Evolutionary conservation across 1,284 basidiomycete genomes (phyloP).

Genomic region (Veloboletus limbatus): DNA sequence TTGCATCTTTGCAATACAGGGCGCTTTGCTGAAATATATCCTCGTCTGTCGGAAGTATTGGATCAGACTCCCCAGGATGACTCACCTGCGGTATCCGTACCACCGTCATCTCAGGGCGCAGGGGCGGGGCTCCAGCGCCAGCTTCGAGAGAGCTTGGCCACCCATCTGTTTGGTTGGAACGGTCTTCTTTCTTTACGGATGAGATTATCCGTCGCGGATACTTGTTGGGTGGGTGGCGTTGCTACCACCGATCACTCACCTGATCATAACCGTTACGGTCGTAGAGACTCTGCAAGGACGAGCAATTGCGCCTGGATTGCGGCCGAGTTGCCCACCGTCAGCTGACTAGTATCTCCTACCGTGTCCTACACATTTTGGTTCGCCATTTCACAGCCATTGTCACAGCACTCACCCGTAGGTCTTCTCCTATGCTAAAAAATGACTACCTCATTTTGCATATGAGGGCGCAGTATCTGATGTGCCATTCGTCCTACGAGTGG

Average conservation of each 20-base stretch:
- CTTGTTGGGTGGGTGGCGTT: conserved; percentile 54
- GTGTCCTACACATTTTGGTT: conserved; percentile 52
- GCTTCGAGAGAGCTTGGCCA: conserved; percentile 49
- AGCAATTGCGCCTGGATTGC: conserved; percentile 43
- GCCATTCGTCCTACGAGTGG: conserved; percentile 54
- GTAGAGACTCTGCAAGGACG: conserved; percentile 46
- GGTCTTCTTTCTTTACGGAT: conserved; percentile 50
- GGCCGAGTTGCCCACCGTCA: conserved; percentile 50
- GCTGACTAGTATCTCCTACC: conserved; percentile 50
- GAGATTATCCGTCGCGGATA: conserved; percentile 56
- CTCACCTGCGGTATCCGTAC: conserved; percentile 34
- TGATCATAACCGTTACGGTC: conserved; percentile 26
- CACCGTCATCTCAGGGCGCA: conserved; percentile 27
- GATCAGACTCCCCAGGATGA: conserved; percentile 32
- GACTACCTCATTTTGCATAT: conserved; percentile 12
- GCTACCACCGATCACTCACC: conserved; percentile 10
- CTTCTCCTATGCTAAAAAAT: conserved; percentile 9
- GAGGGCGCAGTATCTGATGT: conserved; percentile 48
- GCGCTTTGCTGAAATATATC: conserved; percentile 40
- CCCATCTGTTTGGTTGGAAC: conserved; percentile 62
- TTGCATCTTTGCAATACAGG: conserved; percentile 43
- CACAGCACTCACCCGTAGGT: conserved; percentile 46
- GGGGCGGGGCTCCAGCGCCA: conserved; percentile 38
- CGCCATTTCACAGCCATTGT: conserved; percentile 52
- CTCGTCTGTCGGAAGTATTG: conserved; percentile 49